Percentiles rank a stretch among this genome's conserved stretches.
Evolutionary conservation across 805 yeast species (phyloP).

Genomic region (Nakazawaea wickerhamii): DNA sequence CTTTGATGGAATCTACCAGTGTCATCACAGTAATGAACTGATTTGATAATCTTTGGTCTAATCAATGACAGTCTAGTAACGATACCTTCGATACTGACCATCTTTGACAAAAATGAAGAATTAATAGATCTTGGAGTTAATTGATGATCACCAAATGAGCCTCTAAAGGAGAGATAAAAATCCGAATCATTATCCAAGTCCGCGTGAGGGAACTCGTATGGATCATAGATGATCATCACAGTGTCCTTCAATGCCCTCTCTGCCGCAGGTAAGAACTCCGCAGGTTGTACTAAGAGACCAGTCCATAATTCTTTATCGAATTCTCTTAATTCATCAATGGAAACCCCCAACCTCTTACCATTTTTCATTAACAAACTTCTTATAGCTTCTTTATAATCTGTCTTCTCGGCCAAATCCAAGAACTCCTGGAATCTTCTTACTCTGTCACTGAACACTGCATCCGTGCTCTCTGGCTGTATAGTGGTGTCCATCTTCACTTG

Average conservation of each 20-base stretch:
- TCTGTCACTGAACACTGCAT: conserved; percentile 63
- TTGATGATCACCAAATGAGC: conserved; percentile 85
- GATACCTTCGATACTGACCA: conserved; percentile 90
- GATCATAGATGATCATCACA: conserved; percentile 67
- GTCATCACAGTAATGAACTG: conserved; percentile 87
- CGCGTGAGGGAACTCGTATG: conserved; percentile 44
- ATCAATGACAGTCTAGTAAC: conserved; percentile 91
- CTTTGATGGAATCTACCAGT: conserved; percentile 84
- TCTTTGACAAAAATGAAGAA: conserved; percentile 68
- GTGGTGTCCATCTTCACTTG: conserved; percentile 9
- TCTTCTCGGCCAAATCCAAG: conserved; percentile 47
- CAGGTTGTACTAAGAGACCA: conserved; percentile 70
- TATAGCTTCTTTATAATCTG: conserved; percentile 65
- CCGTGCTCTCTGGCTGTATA: conserved; percentile 21
- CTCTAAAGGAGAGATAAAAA: conserved; percentile 76
- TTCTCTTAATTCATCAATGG: conserved; percentile 83
- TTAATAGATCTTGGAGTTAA: conserved; percentile 85
- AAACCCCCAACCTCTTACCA: conserved; percentile 60
- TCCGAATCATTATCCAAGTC: conserved; percentile 55
- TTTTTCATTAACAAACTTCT: conserved; percentile 67
- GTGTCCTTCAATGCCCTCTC: conserved; percentile 82
- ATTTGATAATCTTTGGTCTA: conserved; percentile 84
- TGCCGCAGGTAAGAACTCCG: conserved; percentile 84
- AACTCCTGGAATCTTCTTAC: conserved; percentile 87
- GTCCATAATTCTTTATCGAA: conserved; percentile 75